Percentiles rank a stretch among this genome's conserved stretches.
These are phyloP conservation scores for Wickerhamomyces sp. DNA, from an alignment of 1,139 yeast genomes.

Conservation along the genomic window DNA sequence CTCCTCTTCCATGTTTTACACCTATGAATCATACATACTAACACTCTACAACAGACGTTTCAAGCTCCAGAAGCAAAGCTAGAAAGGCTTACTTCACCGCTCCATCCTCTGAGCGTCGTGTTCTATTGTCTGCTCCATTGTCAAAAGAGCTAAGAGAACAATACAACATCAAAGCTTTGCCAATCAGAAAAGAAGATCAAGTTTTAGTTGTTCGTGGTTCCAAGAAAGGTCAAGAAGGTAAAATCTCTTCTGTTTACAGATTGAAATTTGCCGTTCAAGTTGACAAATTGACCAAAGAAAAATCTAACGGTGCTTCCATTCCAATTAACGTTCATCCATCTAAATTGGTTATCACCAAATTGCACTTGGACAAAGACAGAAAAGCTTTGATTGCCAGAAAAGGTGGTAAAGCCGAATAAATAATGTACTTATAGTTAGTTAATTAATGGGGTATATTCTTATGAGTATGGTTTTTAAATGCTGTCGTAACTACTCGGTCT, in stretches of 20 bases:
- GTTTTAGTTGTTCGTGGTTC: conserved; percentile 97
- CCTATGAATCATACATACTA: no score
- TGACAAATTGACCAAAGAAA: conserved; percentile 96
- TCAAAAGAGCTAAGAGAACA: conserved; percentile 98
- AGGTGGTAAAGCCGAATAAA: conserved; percentile 79
- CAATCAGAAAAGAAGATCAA: conserved; percentile 98
- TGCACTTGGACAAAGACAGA: conserved; percentile 98
- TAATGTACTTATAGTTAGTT: conserved; percentile 12
- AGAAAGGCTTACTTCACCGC: conserved; percentile 99
- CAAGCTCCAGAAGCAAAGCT: conserved; percentile 99
- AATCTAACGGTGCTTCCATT: conserved; percentile 96
- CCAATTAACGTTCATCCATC: conserved; percentile 99
- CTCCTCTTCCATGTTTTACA: not conserved
- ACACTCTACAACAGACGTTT: conserved; percentile 62
- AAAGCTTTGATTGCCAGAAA: conserved; percentile 93
- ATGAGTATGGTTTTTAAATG: no score
- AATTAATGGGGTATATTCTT: conserved; percentile 1
- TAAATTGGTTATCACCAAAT: conserved; percentile 97
- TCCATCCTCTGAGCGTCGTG: conserved; percentile 95
- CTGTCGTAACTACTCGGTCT: no score
- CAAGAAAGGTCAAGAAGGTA: conserved; percentile 99
- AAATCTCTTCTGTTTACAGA: conserved; percentile 98
- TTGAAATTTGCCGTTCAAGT: conserved; percentile 95
- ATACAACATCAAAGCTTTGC: conserved; percentile 93
- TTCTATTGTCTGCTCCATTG: conserved; percentile 95